These are phyloP conservation scores for Penicillium sp. DNA, from an alignment of 2,329 filamentous ascomycete species.

Conservation along the genomic window DNA sequence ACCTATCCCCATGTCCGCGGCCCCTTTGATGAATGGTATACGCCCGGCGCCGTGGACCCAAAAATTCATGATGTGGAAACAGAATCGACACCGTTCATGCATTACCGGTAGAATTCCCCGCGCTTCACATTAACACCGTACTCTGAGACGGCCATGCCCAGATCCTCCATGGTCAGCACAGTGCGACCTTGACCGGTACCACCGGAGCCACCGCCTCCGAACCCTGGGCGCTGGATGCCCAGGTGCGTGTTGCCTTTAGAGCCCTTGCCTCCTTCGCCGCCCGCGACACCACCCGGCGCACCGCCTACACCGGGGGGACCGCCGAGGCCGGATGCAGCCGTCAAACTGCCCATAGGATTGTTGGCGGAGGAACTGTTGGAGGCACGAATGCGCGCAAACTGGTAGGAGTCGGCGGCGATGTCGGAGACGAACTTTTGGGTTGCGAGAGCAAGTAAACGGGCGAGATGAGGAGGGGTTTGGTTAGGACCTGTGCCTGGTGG, in stretches of 20 bases:
- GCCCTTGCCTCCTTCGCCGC: constrained; percentile 38
- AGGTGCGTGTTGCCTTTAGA: constrained; percentile 52
- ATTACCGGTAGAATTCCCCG: constrained; percentile 87
- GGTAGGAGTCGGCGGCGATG: constrained; percentile 93
- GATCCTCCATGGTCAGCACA: constrained; percentile 95
- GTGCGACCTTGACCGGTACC: constrained; percentile 78
- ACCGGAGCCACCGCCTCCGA: constrained; percentile 81
- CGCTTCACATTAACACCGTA: constrained; percentile 97
- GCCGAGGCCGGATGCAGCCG: constrained; percentile 56
- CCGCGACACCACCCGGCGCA: constrained; percentile 45
- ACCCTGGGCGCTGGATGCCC: constrained; percentile 71
- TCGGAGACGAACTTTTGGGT: constrained; percentile 99
- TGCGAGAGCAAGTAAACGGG: constrained; percentile 89
- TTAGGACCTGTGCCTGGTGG: constrained; percentile 80
- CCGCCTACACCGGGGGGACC: constrained; percentile 53
- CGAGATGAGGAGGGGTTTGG: constrained; percentile 69
- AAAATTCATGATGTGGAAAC: constrained; percentile 2
- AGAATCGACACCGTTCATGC: neutral
- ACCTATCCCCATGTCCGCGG: constrained; percentile 1
- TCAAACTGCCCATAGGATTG: constrained; percentile 84
- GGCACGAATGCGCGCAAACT: constrained; percentile 93
- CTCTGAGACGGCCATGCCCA: constrained; percentile 96
- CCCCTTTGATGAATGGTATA: constrained; percentile 7
- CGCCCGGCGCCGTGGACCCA: constrained; percentile 12
- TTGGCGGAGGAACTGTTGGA: constrained; percentile 79